Conservation (phyloP, 805 yeast genomes). For the Saturnispora quitensis region DNA sequence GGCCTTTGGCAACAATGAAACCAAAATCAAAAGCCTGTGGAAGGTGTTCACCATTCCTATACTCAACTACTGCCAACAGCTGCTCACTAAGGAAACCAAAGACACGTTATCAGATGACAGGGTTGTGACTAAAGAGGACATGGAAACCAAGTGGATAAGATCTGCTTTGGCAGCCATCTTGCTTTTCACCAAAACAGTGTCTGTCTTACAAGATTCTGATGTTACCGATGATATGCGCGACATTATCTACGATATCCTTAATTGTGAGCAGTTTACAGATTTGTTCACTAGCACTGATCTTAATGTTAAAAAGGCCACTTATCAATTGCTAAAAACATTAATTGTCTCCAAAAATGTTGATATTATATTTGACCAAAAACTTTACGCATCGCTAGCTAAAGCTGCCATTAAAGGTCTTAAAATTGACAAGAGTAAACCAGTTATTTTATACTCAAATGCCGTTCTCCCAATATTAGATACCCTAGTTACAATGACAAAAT, state of each 20-base stretch:
- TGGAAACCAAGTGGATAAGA: constrained; percentile 53
- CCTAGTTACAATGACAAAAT: constrained; percentile 34
- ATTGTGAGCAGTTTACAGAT: constrained; percentile 38
- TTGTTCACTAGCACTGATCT: constrained; percentile 31
- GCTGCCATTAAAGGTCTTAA: constrained; percentile 36
- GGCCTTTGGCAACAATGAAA: constrained; percentile 49
- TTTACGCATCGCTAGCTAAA: constrained; percentile 35
- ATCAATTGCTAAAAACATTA: constrained; percentile 28
- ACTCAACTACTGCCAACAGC: constrained; percentile 43
- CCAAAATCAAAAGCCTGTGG: constrained; percentile 53
- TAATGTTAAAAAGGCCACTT: constrained; percentile 33
- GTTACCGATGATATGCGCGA: constrained; percentile 17
- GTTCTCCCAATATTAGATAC: constrained; percentile 43
- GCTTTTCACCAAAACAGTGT: constrained; percentile 30
- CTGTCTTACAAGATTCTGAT: not conserved
- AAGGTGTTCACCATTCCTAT: constrained; percentile 47
- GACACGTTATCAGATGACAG: constrained; percentile 70
- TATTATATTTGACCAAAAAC: constrained; percentile 19
- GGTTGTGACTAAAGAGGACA: constrained; percentile 56
- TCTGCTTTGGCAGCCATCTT: constrained; percentile 42
- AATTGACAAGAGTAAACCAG: constrained; percentile 25
- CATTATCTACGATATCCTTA: constrained; percentile 29
- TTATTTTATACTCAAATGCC: constrained; percentile 36
- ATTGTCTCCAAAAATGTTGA: constrained; percentile 17
- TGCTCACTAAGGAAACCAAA: constrained; percentile 46